Percentiles rank a stretch among this genome's conserved stretches.
These are phyloP conservation scores for Colletotrichum neosansevieriae DNA, from an alignment of 2,329 filamentous ascomycete species.

Conservation along the genomic window DNA sequence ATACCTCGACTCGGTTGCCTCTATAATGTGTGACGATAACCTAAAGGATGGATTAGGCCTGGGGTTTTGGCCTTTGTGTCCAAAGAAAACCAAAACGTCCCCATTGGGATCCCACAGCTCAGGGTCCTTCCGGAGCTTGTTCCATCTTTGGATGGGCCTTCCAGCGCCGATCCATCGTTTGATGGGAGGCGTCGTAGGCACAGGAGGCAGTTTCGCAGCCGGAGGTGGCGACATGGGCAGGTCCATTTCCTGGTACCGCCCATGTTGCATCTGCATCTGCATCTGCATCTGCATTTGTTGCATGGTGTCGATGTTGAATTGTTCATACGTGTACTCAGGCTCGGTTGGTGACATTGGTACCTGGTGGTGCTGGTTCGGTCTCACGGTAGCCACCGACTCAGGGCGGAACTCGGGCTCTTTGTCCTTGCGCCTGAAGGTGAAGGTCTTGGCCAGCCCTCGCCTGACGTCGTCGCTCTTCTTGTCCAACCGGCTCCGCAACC, in stretches of 20 bases:
- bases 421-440: slow-evolving; percentile 63
- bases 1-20: slow-evolving; percentile 66
- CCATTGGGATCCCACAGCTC: slow-evolving; percentile 72
- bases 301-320: slow-evolving; percentile 32
- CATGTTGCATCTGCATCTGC: slow-evolving; percentile 32
- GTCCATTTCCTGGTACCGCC: slow-evolving; percentile 29
- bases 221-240: slow-evolving; percentile 40
- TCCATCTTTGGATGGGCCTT: slow-evolving; percentile 64
- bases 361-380: slow-evolving; percentile 42
- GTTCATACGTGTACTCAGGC: slow-evolving; percentile 40
- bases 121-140: slow-evolving; percentile 69
- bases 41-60: slow-evolving; percentile 66
- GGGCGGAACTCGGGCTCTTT: slow-evolving; percentile 53
- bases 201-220: slow-evolving; percentile 44
- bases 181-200: slow-evolving; percentile 53
- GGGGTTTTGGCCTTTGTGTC: slow-evolving; percentile 57
- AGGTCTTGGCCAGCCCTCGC: slow-evolving; percentile 65
- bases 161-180: slow-evolving; percentile 67
- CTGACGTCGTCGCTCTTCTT: slow-evolving; percentile 68
- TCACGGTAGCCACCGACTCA: slow-evolving; percentile 54
- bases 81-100: slow-evolving; percentile 69
- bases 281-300: slow-evolving; percentile 35
- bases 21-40: slow-evolving; percentile 69
- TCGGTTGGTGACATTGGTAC: slow-evolving; percentile 32
- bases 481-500: slow-evolving; percentile 64